Evolutionary conservation across 805 yeast genomes (phyloP).

Genomic region (Candida nonsorbophila): DNA sequence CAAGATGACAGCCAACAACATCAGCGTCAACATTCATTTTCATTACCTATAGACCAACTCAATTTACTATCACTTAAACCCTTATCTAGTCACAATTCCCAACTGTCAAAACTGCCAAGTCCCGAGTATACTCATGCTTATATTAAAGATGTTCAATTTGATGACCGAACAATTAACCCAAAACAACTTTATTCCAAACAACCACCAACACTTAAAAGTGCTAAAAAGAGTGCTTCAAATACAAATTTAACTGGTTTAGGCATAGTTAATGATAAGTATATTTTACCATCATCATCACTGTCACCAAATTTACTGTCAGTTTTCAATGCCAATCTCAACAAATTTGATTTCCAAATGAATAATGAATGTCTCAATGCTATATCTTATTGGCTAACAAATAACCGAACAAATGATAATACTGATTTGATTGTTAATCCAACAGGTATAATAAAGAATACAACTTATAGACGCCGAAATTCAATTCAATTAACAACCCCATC

Average conservation of each 20-base stretch:
- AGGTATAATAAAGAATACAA: constrained; percentile 19
- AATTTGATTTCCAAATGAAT: constrained; percentile 24
- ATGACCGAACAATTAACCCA: constrained; percentile 28
- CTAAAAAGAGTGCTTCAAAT: neutral
- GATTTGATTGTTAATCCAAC: constrained; percentile 22
- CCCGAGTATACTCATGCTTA: constrained; percentile 9
- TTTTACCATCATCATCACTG: constrained; percentile 10
- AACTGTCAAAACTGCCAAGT: constrained; percentile 10
- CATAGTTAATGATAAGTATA: constrained; percentile 3
- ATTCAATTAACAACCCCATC: constrained; percentile 9
- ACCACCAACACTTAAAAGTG: constrained; percentile 1
- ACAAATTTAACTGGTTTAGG: neutral
- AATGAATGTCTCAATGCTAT: constrained; percentile 38
- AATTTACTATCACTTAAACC: too few species aligned
- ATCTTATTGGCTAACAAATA: constrained; percentile 26
- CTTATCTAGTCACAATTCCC: too few species aligned
- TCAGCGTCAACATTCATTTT: too few species aligned
- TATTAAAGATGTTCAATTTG: constrained; percentile 4
- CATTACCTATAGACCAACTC: too few species aligned
- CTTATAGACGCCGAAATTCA: constrained; percentile 17
- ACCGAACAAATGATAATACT: constrained; percentile 12
- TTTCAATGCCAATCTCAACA: constrained; percentile 2
- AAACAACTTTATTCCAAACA: constrained; percentile 15
- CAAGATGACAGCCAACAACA: too few species aligned
- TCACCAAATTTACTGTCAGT: constrained; percentile 14